phyloP scores from a whole-genome alignment of 768 basidiomycete genomes.

The Agaricus subrufescens region DNA sequence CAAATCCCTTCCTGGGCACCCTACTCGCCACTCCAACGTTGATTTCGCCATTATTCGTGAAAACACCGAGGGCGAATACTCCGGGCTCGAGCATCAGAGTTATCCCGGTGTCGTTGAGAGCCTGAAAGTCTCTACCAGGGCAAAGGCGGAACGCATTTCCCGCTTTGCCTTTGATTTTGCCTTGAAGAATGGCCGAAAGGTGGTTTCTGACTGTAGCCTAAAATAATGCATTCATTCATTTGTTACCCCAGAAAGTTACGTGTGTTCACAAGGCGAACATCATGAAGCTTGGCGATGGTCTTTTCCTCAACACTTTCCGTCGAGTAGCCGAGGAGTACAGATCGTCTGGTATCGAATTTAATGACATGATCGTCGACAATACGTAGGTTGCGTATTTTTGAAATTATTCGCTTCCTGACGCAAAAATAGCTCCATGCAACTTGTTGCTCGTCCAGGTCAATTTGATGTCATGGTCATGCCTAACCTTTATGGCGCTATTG shows the following conservation, averaged over 20 bases:
- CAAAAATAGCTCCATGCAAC: slow-evolving; percentile 86
- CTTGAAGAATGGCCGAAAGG: slow-evolving; percentile 97
- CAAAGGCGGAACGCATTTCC: slow-evolving; percentile 93
- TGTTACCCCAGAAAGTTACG: slow-evolving; percentile 82
- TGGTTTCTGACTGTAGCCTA: slow-evolving; percentile 17
- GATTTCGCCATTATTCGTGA: slow-evolving; percentile 99
- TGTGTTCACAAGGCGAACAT: slow-evolving; percentile 99
- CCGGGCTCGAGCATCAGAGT: slow-evolving; percentile 95
- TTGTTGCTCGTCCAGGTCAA: slow-evolving; percentile 91
- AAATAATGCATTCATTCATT: slow-evolving; percentile 3
- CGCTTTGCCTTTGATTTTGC: slow-evolving; percentile 99
- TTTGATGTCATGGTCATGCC: slow-evolving; percentile 99
- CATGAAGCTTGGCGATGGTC: slow-evolving; percentile 99
- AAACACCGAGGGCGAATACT: slow-evolving; percentile 99
- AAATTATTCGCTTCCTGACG: slow-evolving; percentile 2
- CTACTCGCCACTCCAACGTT: slow-evolving; percentile 93
- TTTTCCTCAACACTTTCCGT: slow-evolving; percentile 98
- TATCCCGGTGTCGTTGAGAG: slow-evolving; percentile 98
- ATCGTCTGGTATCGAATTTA: slow-evolving; percentile 83
- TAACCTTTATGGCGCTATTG: slow-evolving; percentile 94
- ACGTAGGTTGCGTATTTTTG: slow-evolving; percentile 49
- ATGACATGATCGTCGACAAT: slow-evolving; percentile 99
- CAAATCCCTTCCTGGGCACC: slow-evolving; percentile 95
- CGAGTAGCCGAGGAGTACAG: slow-evolving; percentile 95
- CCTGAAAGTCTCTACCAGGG: slow-evolving; percentile 93